A percentile compares a stretch with the other conserved stretches of the same genome.
phyloP scores from a whole-genome alignment of 1,284 basidiomycete genomes.

The Malassezia psittaci region DNA sequence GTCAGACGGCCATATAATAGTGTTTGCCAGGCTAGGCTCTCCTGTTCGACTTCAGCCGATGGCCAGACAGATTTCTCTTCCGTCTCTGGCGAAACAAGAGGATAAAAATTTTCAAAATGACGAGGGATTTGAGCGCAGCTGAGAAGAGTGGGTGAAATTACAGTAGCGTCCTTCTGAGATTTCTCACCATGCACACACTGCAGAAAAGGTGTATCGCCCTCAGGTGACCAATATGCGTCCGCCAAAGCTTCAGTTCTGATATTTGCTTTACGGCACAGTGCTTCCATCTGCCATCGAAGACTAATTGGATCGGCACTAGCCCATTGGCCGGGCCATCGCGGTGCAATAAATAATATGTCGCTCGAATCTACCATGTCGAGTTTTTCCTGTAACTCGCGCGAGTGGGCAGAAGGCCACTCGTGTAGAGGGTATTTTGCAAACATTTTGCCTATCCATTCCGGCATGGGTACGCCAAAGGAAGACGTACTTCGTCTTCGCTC shows the following conservation, averaged over 20 bases:
- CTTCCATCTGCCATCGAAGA: constrained; percentile 38
- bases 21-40: constrained; percentile 8
- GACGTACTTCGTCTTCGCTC: no score
- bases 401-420: constrained; percentile 21
- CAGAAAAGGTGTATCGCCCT: constrained; percentile 26
- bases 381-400: constrained; percentile 9
- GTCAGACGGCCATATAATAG: constrained; percentile 11
- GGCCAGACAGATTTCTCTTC: constrained; percentile 18
- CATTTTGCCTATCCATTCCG: constrained; percentile 19
- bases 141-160: constrained; percentile 5
- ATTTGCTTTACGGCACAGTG: constrained; percentile 24
- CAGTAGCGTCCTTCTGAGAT: not conserved
- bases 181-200: constrained; percentile 16
- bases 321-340: constrained; percentile 19
- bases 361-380: constrained; percentile 13
- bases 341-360: constrained; percentile 25
- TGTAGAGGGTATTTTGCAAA: constrained; percentile 25
- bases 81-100: constrained; percentile 21
- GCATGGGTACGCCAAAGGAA: constrained; percentile 15
- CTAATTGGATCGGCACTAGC: constrained; percentile 34
- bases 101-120: constrained; percentile 28
- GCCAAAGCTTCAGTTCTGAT: constrained; percentile 25
- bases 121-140: constrained; percentile 15
- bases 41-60: not conserved
- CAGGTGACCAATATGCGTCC: constrained; percentile 31